A percentile compares a stretch with the other conserved stretches of the same genome.
phyloP scores from a whole-genome alignment of 225 moss, liverwort and hornwort species.

The Pseudisothecium myosuroides region DNA sequence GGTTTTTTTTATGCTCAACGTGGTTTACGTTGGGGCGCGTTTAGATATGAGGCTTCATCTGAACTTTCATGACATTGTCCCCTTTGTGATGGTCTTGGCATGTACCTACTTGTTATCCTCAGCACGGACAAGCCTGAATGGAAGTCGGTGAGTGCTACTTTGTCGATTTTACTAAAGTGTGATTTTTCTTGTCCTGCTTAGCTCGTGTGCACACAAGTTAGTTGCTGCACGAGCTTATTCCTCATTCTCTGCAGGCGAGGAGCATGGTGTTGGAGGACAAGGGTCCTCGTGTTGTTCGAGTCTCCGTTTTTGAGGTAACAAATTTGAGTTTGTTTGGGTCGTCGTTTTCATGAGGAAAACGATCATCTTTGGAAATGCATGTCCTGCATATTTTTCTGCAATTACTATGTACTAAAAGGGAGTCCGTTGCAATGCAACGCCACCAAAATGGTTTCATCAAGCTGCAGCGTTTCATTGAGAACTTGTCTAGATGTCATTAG shows the following conservation, averaged over 20 bases:
- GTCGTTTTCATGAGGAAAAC: background rate
- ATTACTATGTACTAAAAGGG: background rate
- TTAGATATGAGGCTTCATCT: background rate
- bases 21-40: background rate
- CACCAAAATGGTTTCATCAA: background rate
- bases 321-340: background rate
- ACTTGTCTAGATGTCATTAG: too few relatives aligned
- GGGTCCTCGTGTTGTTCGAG: conserved; percentile 80
- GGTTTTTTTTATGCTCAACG: background rate
- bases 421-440: background rate
- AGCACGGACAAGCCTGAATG: conserved; percentile 93
- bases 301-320: conserved; percentile 83
- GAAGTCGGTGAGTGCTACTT: conserved; percentile 60
- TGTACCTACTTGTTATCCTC: conserved; percentile 15
- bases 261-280: conserved; percentile 73
- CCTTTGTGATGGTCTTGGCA: background rate
- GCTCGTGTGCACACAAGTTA: background rate
- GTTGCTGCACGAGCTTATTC: background rate
- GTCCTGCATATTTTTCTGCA: background rate
- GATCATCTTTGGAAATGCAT: background rate
- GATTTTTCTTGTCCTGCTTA: background rate
- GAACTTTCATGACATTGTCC: background rate
- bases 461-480: background rate
- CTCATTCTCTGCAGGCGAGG: conserved; percentile 41
- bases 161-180: background rate